Evolutionary conservation across 257 asterid species (phyloP).

Genomic region (Henckelia pumila): DNA sequence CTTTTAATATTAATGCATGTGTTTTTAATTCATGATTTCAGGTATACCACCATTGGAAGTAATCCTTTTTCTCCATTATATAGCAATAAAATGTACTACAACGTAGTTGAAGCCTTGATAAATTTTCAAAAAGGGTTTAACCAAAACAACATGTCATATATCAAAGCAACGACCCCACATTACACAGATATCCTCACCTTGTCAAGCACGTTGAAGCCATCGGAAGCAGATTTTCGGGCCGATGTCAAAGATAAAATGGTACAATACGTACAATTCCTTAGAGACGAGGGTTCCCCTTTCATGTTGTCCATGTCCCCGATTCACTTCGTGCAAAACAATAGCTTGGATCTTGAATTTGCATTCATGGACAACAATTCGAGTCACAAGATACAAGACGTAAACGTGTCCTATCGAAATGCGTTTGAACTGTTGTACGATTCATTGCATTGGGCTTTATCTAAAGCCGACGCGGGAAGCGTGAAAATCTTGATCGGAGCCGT

Average conservation of each 20-base stretch:
- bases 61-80: not conserved
- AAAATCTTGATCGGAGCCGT: conserved; percentile 38
- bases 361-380: conserved; percentile 38
- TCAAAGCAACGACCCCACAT: conserved; percentile 27
- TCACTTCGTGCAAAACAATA: conserved; percentile 17
- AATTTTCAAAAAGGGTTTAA: conserved; percentile 6
- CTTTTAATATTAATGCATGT: too few species aligned
- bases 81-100: not conserved
- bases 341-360: conserved; percentile 29
- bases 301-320: conserved; percentile 39
- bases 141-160: not conserved
- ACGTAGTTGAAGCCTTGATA: not conserved
- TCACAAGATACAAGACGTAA: conserved; percentile 14
- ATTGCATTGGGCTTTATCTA: conserved; percentile 32
- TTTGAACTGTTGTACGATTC: conserved; percentile 49
- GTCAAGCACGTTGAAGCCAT: conserved; percentile 23
- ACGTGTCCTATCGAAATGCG: conserved; percentile 31
- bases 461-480: conserved; percentile 32
- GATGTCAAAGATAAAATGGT: conserved; percentile 35
- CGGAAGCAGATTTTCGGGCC: conserved; percentile 35
- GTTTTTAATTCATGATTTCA: too few species aligned
- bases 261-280: conserved; percentile 6
- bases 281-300: conserved; percentile 31
- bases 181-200: conserved; percentile 21
- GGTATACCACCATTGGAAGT: not conserved